These are phyloP conservation scores for Aspergillus sp. DNA, from an alignment of 2,329 filamentous ascomycete species.

Conservation along the genomic window DNA sequence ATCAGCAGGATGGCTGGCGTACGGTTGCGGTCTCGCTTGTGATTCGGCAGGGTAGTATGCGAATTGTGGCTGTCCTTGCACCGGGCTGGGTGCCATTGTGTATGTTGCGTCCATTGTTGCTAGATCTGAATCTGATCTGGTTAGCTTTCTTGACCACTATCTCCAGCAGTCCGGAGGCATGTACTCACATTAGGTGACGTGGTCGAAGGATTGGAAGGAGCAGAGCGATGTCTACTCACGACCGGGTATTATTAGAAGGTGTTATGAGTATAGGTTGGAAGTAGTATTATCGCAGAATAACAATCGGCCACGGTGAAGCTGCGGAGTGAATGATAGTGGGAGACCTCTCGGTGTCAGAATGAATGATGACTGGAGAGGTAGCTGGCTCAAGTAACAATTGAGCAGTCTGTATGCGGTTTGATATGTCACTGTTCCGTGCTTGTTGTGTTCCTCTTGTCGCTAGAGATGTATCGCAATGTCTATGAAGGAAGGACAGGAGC, in stretches of 20 bases:
- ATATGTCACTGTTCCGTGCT: slow-evolving; percentile 7
- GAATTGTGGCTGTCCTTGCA: slow-evolving; percentile 75
- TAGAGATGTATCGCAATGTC: slow-evolving; percentile 16
- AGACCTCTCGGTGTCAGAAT: slow-evolving; percentile 14
- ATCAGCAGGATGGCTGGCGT: slow-evolving; percentile 66
- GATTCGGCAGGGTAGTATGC: slow-evolving; percentile 84
- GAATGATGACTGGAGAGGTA: slow-evolving; percentile 23
- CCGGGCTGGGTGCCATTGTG: slow-evolving; percentile 53
- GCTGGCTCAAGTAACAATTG: neutral
- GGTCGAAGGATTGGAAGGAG: neutral
- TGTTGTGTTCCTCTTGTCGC: slow-evolving; percentile 8
- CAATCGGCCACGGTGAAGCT: slow-evolving; percentile 12
- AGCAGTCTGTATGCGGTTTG: slow-evolving; percentile 3
- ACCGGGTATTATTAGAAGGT: slow-evolving; percentile 23
- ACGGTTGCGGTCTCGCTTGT: slow-evolving; percentile 76
- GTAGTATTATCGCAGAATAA: slow-evolving; percentile 4
- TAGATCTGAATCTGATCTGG: slow-evolving; percentile 12
- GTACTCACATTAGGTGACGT: slow-evolving; percentile 12
- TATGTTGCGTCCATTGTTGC: slow-evolving; percentile 68
- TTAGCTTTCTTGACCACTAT: slow-evolving; percentile 9
- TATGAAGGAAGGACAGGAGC: slow-evolving; percentile 42
- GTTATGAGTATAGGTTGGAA: slow-evolving; percentile 13
- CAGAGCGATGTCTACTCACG: slow-evolving; percentile 11
- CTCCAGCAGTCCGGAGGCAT: neutral
- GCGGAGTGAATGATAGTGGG: neutral